Base-by-base conservation (phyloP, 768 basidiomycete genomes). In the Lyophyllum atratum region DNA sequence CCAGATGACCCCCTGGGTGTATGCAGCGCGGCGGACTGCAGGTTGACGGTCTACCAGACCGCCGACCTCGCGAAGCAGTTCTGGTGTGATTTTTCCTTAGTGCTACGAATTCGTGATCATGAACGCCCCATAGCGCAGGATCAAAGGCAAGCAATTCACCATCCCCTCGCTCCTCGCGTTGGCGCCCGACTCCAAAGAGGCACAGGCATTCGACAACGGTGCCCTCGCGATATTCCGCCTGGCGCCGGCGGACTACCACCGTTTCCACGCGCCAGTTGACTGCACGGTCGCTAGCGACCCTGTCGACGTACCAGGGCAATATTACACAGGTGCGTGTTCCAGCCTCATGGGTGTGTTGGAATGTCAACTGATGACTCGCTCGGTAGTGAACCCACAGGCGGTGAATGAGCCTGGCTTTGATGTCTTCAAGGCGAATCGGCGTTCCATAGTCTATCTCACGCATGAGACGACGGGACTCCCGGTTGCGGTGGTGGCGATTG, bases 191-290 rank as follows among this genome's bases (percentile, higher is more conserved):
- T 72, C 84, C 1, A 77, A 81, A 1, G 59, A 71, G 25, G 75
- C 80, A 2, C 58, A 67, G 22, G 56, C 62, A n/a, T 82, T 85
- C 51, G 64, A 73, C 8, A 74, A 76, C 22, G 72, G 77, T 0
- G 76, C 82, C 22, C 66, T 92, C 1, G 88, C 88, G 0, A 83
- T 89, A 55, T 87, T 89, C 70, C 78, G 91, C 50, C 82, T 93
- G 17, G 90, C 92, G 0, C 92, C 90, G 0, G 80, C 85, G 9
- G 91, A 93, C 66, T 92, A 92, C 63, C 91, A 93, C 66, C 84
- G 90, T 14, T 92, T 89, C 79, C 90, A 91, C 60, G 81, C 81
- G 31, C 88, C 89, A 14, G 73, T 87, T 25, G 85, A 86, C 52
- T 85, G 79, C 34, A 78, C 74, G 11, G 68, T 86, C 19, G 21